Percentiles rank a stretch among this genome's conserved stretches.
Conservation (phyloP, 345 rosid species). For the Adansonia digitata region DNA sequence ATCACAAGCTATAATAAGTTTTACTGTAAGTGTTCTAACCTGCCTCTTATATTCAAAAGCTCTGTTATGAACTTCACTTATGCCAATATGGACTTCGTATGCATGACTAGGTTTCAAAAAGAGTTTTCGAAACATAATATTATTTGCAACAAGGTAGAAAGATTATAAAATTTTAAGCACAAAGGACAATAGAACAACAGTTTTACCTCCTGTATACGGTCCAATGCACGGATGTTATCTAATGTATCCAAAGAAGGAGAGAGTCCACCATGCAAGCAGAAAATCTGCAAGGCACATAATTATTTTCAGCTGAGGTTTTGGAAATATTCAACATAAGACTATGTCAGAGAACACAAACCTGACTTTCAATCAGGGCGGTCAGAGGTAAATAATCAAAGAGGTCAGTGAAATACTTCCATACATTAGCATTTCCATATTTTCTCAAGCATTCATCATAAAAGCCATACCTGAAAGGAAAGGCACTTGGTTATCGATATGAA, state of each 20-base stretch:
- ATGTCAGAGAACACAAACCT: slow-evolving; percentile 31
- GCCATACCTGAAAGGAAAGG: no score
- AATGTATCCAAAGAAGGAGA: no score
- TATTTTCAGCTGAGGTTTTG: slow-evolving; percentile 11
- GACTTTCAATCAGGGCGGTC: slow-evolving; percentile 54
- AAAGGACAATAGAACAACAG: not conserved
- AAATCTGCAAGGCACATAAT: slow-evolving; percentile 25
- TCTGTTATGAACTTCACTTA: not conserved
- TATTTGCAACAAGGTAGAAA: not conserved
- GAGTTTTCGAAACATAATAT: not conserved
- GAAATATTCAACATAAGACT: not conserved
- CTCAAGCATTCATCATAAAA: no score
- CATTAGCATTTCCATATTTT: no score
- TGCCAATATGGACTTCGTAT: not conserved
- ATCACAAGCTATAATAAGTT: not conserved
- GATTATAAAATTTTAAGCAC: not conserved
- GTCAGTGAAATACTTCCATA: no score
- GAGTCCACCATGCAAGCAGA: no score
- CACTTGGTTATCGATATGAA: not conserved
- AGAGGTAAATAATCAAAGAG: slow-evolving; percentile 56
- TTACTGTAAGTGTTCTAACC: not conserved
- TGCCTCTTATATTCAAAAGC: not conserved
- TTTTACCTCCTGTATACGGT: slow-evolving; percentile 79
- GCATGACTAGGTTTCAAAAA: not conserved
- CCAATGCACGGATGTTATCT: no score